These are phyloP conservation scores for Paecilomyces sp. DNA, from an alignment of 2,329 filamentous ascomycete genomes.

Conservation along the genomic window DNA sequence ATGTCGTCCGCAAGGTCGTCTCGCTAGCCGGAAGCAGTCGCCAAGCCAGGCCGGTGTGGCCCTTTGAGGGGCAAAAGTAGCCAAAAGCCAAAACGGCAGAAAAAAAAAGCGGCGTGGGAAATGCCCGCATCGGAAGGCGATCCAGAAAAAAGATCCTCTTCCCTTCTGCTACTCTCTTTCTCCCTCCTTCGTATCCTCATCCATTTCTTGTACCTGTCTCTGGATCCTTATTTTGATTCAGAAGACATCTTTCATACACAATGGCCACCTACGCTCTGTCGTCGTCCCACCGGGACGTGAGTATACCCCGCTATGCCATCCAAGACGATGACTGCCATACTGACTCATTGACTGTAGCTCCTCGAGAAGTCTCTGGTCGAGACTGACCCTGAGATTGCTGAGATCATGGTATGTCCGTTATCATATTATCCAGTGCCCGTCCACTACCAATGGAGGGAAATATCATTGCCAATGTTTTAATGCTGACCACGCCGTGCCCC, in stretches of 20 bases:
- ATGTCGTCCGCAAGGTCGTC: background rate
- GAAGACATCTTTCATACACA: slow-evolving; percentile 17
- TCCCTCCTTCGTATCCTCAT: slow-evolving; percentile 3
- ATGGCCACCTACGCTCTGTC: slow-evolving; percentile 56
- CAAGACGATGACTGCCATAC: slow-evolving; percentile 13
- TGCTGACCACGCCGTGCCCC: slow-evolving; percentile 22
- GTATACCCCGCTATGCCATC: slow-evolving; percentile 18
- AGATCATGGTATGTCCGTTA: slow-evolving; percentile 74
- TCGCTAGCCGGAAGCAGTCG: background rate
- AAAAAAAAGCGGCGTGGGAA: background rate
- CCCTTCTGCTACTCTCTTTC: slow-evolving; percentile 2
- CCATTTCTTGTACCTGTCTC: background rate
- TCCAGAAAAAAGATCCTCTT: background rate
- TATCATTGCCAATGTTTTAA: background rate
- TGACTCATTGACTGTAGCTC: slow-evolving; percentile 55
- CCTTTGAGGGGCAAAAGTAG: background rate
- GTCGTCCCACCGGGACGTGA: slow-evolving; percentile 58
- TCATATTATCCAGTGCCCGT: background rate
- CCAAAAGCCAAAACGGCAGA: background rate
- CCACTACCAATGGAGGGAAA: background rate
- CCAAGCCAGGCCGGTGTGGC: background rate
- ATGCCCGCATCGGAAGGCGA: background rate
- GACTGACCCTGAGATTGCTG: slow-evolving; percentile 85
- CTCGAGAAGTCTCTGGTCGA: slow-evolving; percentile 92
- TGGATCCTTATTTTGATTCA: slow-evolving; percentile 1